Base-by-base conservation (phyloP, 2,329 filamentous ascomycete genomes). In the Trichoderma simmonsii region DNA sequence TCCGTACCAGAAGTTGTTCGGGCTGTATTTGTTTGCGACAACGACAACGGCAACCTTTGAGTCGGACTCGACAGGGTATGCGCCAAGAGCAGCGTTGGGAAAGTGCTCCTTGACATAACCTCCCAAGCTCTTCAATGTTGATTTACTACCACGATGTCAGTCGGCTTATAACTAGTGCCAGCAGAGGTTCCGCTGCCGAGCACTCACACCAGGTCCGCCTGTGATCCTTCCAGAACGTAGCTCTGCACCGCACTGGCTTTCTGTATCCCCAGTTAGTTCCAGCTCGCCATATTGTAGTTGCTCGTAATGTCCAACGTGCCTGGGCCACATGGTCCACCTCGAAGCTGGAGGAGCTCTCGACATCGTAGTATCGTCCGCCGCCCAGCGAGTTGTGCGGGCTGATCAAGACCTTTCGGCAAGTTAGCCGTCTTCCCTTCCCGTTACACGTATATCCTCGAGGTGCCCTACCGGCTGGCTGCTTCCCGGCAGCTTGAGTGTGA, bases 1-100 rank as follows among this genome's bases (percentile, higher is more conserved):
- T 6, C 4, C 39, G 83, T 85, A 94, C 94, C 96, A 98, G 87
- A 94, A 99, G 87, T 99, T 99, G 81, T 95, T 94, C 8, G 97
- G 96, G 78, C 93, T 97, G 86, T 98, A 98, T 83, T 98, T 98
- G 86, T 96, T 98, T 71, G 95, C 93, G 63, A 97, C 95, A 65
- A 97, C 90, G 70, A 97, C 83, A 75, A 98, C 86, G 62, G 94
- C 93, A 73, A 98, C 83, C 77, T 91, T 90, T 32, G 89, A 88
- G 80, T 95, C 93, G 75, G 91, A 86, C 77, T 93, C 89, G 76
- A 90, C 90, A 12, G 95, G 93, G 81, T 93, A 98, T 63, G 93
- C 93, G 75, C 95, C 94, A 76, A 92, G 92, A 14, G 92, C 90
- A 68, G 91, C 92, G 77, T 89, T 92, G 11, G 93, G 90, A 81